Evolutionary conservation across 2,329 filamentous ascomycete genomes (phyloP), one percentile per base, ranked within the genome.

Genomic region (Gremmenia infestans): DNA sequence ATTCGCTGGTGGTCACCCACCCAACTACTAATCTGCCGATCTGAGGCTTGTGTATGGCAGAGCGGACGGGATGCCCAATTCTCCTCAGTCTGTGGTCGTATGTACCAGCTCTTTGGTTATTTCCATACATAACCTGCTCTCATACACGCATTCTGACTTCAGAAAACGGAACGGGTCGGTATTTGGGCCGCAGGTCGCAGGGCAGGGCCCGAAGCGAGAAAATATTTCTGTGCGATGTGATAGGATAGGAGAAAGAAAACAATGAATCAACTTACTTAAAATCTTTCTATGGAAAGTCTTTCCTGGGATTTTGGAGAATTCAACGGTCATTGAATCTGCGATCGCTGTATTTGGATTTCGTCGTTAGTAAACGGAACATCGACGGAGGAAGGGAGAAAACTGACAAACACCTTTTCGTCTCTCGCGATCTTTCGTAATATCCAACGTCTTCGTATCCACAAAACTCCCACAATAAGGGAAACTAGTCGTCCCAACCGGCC

Each of bases 401-500:
- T 66, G 77, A 87, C 78, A 77, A 50, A 70, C 73, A 61, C 71
- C 73, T 55, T 73, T 78, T 60, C 72, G 72, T 49, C 79, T 76
- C 35, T 82, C 78, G 47, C 80, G 76, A 65, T 91, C 85, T 67
- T 88, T 91, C 65, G 76, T 79, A 48, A 97, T 81, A 58, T 91
- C 85, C 28, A 99, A 75, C 0, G 87, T 91, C 51, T 73, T 74
- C 17, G 84, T 89, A 67, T 96, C 77, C 63, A 99, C 91, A 15
- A 83, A 71, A 43, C 83, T 82, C 40, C 94, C 94, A 67, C 94
- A 97, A 71, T 96, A 99, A 0, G 93, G 91, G 69, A 99, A 97
- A n/a, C n/a, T 62, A 63, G 22, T 12, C 43, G 0, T 63, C 65
- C 1, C 69, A 69, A 73, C 75, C 40, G 82, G 66, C 40, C 78